Base-by-base conservation (phyloP, 257 asterid genomes). In the Solanum phureja region DNA sequence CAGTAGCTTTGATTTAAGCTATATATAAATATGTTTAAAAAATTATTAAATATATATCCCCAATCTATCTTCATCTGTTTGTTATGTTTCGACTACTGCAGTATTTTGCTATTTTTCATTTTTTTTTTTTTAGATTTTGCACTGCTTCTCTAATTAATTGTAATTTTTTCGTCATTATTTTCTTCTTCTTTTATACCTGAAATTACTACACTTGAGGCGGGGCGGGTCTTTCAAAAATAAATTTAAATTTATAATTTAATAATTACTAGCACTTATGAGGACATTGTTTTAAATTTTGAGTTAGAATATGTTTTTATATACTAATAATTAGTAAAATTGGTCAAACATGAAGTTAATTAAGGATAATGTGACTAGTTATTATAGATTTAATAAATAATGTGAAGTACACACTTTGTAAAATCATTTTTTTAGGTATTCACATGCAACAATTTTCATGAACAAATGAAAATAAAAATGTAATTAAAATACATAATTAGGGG, bases 91-190 rank as follows among this genome's bases (percentile, higher is more conserved):
- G 2, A 18, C 1, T 56, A 46, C 7, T 13, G 58, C 58, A 13
- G 0, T 13, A 13, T 46, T 46, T 13, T 46, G 19, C 2, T 46
- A 13, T 18, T 56, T 56, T 18, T 18, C 0, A 0, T 56, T 6
- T 52, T 52, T 1, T 46, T 49, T 16, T 44, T 44, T 44, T 0
- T 44, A 46, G 19, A 13, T 13, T 46, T 46, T 46, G 19, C 3
- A 13, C 19, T 18, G 23, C 62, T 16, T 56, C 64, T 56, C 10
- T 56, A 16, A 56, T 56, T 56, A 56, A 18, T 18, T 56, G n/a
- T 56, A 56, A 18, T 56, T 3, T 6, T 56, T 56, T 56, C 4
- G 4, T 18, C 62, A 18, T 52, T 52, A 18, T 52, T 52, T 18
- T 52, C 10, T 52, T 14, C 21, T 49, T 56, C n/a, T 56, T 56